Conservation (phyloP, 805 yeast species). For the Pichia eremophila region DNA sequence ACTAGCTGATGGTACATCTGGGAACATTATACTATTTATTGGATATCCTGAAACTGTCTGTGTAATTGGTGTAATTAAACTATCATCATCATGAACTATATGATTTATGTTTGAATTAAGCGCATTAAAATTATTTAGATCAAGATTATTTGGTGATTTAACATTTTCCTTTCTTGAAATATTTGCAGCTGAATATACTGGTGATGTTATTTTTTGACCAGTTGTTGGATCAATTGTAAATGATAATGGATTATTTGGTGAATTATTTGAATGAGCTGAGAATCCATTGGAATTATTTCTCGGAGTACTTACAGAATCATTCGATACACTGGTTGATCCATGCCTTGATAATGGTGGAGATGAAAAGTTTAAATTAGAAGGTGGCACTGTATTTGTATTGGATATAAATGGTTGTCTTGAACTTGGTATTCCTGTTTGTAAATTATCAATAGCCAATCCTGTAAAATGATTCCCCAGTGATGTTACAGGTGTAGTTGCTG, state of each 20-base stretch:
- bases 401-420: too few species aligned
- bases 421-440: too few species aligned
- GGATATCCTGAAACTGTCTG: neutral
- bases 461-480: too few species aligned
- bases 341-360: neutral
- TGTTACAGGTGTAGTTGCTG: neutral
- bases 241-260: constrained; percentile 5
- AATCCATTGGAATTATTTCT: neutral
- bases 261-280: neutral
- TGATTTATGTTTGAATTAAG: neutral
- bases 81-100: neutral
- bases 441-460: too few species aligned
- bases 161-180: constrained; percentile 3
- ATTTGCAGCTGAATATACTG: neutral
- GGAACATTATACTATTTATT: neutral
- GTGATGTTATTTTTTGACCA: neutral
- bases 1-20: neutral
- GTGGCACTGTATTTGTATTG: too few species aligned
- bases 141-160: neutral
- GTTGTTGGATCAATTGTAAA: constrained; percentile 2
- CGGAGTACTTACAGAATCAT: neutral
- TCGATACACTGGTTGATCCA: neutral
- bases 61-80: neutral
- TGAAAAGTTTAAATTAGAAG: too few species aligned
- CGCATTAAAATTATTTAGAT: neutral